Base-by-base conservation (phyloP, 495 filamentous ascomycete genomes). In the Haplographium delicatum region DNA sequence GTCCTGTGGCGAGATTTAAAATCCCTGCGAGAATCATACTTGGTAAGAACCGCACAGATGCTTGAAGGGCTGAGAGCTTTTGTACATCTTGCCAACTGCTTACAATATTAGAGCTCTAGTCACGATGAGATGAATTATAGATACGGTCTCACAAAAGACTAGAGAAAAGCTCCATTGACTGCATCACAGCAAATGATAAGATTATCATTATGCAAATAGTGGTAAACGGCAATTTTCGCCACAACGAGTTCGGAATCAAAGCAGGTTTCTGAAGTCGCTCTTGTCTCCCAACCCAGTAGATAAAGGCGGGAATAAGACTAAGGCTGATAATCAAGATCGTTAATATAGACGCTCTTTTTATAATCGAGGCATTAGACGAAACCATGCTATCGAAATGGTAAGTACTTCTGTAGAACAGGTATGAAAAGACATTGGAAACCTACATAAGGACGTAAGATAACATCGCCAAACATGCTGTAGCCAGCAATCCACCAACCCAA, bases 1-100 rank as follows among this genome's bases (percentile, higher is more conserved):
- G 55, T 1, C 77, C 82, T 26, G 73, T 75, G 31, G 72, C 44
- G 10, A 83, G 42, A 50, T 83, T 82, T 24, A 74, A 57, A 0
- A 77, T 18, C 0, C 74, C 58, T 3, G 78, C 82, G 13, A 70
- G 62, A 13, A 83, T 56, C 1, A 80, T 63, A 44, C 68, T 69
- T 0, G 83, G 82, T 2, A 85, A 61, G 23, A 85, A 68, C 15
- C 72, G 72, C 7, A 81, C 35, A 0, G 76, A 70, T 20, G 79
- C 66, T 20, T 67, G 56, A 5, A 82, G 64, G 3, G 75, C 65
- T 9, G 62, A 56, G 4, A 65, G 57, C 3, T 59, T 18, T 50
- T 79, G 76, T 5, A 77, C 66, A 10, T 73, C 51, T 57, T 82
- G 76, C 64, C 80, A 82, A 53, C 50, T 53, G 26, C 10, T 37